These are phyloP conservation scores for Yamadazyma sp. DNA, from an alignment of 805 yeast genomes.

Conservation along the genomic window DNA sequence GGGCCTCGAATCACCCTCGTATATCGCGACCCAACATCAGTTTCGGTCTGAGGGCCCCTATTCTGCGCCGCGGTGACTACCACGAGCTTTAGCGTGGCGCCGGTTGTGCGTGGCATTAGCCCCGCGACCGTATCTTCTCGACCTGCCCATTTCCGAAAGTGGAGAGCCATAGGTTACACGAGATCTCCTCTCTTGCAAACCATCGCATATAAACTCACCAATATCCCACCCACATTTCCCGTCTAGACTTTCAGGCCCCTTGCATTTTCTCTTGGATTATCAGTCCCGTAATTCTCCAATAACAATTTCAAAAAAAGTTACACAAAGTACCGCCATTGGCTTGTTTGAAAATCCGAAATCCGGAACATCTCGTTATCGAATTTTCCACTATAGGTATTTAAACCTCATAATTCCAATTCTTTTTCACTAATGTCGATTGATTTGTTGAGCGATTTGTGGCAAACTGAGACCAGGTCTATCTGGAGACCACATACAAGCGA, in stretches of 20 bases:
- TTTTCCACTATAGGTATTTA: slow-evolving; percentile 4
- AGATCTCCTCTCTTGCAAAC: slow-evolving; percentile 7
- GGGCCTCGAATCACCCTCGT: too few species aligned
- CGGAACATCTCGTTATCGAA: slow-evolving; percentile 11
- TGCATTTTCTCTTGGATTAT: too few species aligned
- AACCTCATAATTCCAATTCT: background rate
- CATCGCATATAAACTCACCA: slow-evolving; percentile 1
- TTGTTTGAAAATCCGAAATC: slow-evolving; percentile 11
- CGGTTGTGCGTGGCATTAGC: background rate
- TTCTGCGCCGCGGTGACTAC: background rate
- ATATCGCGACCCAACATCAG: too few species aligned
- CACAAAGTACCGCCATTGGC: slow-evolving; percentile 12
- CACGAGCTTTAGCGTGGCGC: background rate
- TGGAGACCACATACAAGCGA: too few species aligned
- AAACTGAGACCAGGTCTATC: slow-evolving; percentile 1
- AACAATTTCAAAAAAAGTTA: slow-evolving; percentile 3
- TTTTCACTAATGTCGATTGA: slow-evolving; percentile 9
- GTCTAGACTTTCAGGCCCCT: too few species aligned
- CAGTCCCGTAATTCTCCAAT: background rate
- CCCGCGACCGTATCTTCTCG: background rate
- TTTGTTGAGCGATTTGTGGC: slow-evolving; percentile 12
- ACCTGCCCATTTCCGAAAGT: slow-evolving; percentile 8
- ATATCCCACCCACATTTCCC: background rate
- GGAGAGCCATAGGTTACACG: slow-evolving; percentile 1
- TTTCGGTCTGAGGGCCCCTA: too few species aligned